phyloP scores from a whole-genome alignment of 2,329 filamentous ascomycete genomes.

The Arthrinium phaeospermum region DNA sequence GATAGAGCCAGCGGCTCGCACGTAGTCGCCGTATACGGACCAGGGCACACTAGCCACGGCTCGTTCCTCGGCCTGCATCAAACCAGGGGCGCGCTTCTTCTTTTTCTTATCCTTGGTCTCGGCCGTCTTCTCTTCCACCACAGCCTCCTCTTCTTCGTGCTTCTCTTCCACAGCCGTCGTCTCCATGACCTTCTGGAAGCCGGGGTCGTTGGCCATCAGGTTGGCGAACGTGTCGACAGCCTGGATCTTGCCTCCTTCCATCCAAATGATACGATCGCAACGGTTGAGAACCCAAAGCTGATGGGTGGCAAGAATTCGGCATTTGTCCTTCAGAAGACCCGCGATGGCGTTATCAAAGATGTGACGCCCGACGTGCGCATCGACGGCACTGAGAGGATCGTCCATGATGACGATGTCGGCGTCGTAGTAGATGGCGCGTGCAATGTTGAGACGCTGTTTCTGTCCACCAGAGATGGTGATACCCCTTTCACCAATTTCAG shows the following conservation, averaged over 20 bases:
- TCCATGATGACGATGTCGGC: constrained; percentile 73
- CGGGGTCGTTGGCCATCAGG: constrained; percentile 78
- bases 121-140: constrained; percentile 52
- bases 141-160: constrained; percentile 58
- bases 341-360: constrained; percentile 96
- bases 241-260: constrained; percentile 84
- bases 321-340: constrained; percentile 86
- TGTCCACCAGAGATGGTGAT: constrained; percentile 96
- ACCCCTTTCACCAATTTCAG: constrained; percentile 93
- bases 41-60: constrained; percentile 79
- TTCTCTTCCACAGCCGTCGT: constrained; percentile 77
- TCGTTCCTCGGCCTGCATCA: constrained; percentile 75
- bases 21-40: constrained; percentile 79
- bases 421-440: constrained; percentile 76
- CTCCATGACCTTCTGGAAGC: constrained; percentile 85
- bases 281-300: constrained; percentile 91
- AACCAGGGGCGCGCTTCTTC: constrained; percentile 61
- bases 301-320: constrained; percentile 89
- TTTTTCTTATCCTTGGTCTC: constrained; percentile 55
- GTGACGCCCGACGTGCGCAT: constrained; percentile 72
- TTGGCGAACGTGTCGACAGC: constrained; percentile 90
- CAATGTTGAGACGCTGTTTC: constrained; percentile 94
- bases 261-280: constrained; percentile 91
- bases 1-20: constrained; percentile 74
- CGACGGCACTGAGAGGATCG: constrained; percentile 71